A percentile compares a stretch with the other conserved stretches of the same genome.
phyloP scores from a whole-genome alignment of 2,329 filamentous ascomycete genomes.

The Rhynchosporium graminicola region DNA sequence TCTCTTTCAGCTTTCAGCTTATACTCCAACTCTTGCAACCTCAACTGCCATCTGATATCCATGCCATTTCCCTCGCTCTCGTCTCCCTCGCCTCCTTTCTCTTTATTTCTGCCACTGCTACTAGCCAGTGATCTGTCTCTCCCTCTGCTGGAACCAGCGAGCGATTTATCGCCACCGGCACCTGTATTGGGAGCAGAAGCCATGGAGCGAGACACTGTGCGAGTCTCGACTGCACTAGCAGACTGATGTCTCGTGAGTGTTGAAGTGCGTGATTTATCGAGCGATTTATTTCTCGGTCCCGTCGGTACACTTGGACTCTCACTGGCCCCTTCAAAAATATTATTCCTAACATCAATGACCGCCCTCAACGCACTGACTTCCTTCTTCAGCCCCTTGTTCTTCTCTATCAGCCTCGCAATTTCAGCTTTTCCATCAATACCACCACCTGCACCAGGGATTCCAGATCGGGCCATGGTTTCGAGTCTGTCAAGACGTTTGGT shows the following conservation, averaged over 20 bases:
- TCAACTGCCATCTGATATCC: constrained; percentile 70
- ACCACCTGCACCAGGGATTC: constrained; percentile 46
- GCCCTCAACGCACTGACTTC: constrained; percentile 70
- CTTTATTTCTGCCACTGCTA: too few species aligned
- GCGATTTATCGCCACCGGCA: constrained; percentile 1
- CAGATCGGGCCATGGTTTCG: constrained; percentile 74
- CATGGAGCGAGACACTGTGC: constrained; percentile 47
- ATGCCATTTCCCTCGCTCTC: constrained; percentile 54
- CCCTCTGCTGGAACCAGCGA: neutral
- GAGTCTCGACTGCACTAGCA: constrained; percentile 43
- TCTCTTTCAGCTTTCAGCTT: constrained; percentile 90
- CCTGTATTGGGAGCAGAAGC: constrained; percentile 16
- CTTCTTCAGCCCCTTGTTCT: constrained; percentile 63
- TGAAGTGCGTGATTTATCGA: constrained; percentile 37
- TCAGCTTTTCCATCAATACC: constrained; percentile 46
- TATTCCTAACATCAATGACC: constrained; percentile 44
- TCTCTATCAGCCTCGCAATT: constrained; percentile 60
- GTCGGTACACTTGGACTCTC: constrained; percentile 42
- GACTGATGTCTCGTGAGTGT: constrained; percentile 57
- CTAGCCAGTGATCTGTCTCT: constrained; percentile 1
- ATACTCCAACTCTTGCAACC: constrained; percentile 83
- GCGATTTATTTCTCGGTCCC: constrained; percentile 37
- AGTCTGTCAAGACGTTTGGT: constrained; percentile 85
- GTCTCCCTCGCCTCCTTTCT: too few species aligned
- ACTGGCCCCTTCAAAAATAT: constrained; percentile 45